phyloP scores from a whole-genome alignment of 345 rosid genomes.

The Eucalyptus melliodora region DNA sequence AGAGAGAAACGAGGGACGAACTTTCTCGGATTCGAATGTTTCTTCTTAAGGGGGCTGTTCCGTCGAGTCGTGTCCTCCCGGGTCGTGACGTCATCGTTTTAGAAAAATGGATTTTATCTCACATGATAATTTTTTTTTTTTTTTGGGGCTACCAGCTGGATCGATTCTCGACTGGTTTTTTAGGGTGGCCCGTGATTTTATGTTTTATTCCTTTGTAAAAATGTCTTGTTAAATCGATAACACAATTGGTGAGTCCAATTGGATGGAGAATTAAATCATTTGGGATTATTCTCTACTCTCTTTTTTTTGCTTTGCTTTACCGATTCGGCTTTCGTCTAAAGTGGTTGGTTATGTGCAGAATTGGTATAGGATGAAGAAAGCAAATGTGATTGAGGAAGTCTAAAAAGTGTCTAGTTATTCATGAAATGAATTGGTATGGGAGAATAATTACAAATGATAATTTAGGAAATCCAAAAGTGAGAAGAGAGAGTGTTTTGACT shows the following conservation, averaged over 20 bases:
- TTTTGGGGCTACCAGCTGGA: not conserved
- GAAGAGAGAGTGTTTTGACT: not conserved
- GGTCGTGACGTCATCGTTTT: not conserved
- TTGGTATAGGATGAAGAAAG: not conserved
- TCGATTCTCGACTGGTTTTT: not conserved
- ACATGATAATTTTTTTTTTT: not conserved
- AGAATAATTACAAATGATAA: not conserved
- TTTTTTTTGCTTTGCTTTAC: not conserved
- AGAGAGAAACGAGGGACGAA: not conserved
- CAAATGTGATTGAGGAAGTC: not conserved
- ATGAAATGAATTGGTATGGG: not conserved
- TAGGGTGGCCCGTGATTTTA: not conserved
- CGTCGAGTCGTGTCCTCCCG: not conserved
- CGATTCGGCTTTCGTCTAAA: fast-evolving
- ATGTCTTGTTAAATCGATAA: not conserved
- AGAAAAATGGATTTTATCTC: not conserved
- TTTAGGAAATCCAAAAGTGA: not conserved
- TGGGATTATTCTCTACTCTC: not conserved
- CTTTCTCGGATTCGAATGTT: not conserved
- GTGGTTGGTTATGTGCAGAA: not conserved
- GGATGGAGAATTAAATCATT: not conserved
- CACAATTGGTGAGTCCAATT: not conserved
- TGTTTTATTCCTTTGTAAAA: not conserved
- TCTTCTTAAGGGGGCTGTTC: not conserved
- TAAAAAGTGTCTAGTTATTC: not conserved